Base-by-base conservation (phyloP, 352 stramenopile genomes). In the Phytophthora lateralis region DNA sequence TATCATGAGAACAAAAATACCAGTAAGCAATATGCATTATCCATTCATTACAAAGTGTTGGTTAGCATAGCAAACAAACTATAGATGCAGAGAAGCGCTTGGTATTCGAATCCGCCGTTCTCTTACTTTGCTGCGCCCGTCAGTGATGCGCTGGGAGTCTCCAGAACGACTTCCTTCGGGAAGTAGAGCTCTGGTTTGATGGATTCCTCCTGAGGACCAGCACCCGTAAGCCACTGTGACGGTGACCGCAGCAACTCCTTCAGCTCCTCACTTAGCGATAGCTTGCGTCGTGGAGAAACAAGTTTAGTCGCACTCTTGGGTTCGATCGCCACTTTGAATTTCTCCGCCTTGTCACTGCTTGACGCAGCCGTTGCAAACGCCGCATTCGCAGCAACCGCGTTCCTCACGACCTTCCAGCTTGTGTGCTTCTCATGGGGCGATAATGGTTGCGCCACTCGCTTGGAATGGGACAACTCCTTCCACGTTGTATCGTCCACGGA, bases 181-280 rank as follows among this genome's bases (percentile, higher is more conserved):
- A 84, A 90, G 56, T 88, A 88, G 6, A 77, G 43, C 34, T 88
- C 77, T 0, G 82, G 69, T 9, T 61, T 73, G 34, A 90, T 88
- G 12, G 60, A 60, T 18, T 75, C 66, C 2, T 39, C 39, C 41
- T 63, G 48, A 12, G 32, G n/a, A 5, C 18, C 45, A 39, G 24
- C 20, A 2, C 7, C 46, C 29, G 78, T 74, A 15, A 92, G 60
- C 83, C 80, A 92, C 58, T 90, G 86, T 34, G 80, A 77, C 6
- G 83, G 80, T 2, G 80, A 85, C 26, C 67, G 62, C 17, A 90
- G 42, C 29, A 92, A 21, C 56, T 88, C 74, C 38, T 83, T 85
- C n/a, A 92, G 47, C 2, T 90, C 80, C 3, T 92, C 79, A 27
- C 78, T 78, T 17, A 90, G 57, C 2, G 78, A 86, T 5, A 74